These are phyloP conservation scores for Mortierella sp. DNA, from an alignment of 371 early-diverging fungal species.

Conservation along the genomic window DNA sequence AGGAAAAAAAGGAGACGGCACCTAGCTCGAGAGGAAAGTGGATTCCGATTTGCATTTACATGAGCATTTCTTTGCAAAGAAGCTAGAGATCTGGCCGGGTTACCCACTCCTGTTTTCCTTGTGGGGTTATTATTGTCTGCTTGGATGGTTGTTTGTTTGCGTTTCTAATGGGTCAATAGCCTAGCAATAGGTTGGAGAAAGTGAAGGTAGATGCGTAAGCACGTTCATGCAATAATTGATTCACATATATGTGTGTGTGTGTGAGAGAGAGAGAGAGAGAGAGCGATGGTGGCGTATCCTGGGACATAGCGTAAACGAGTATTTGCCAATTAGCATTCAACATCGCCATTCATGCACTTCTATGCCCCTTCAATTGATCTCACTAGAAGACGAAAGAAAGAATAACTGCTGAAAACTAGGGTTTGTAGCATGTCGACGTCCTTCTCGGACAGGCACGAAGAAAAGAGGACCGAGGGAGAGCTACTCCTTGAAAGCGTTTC, in stretches of 20 bases:
- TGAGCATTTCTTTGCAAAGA: background rate
- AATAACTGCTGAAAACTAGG: background rate
- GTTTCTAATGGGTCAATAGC: background rate
- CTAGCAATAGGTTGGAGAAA: background rate
- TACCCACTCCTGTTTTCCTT: background rate
- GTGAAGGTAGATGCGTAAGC: background rate
- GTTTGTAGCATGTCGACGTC: background rate
- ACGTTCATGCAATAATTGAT: background rate
- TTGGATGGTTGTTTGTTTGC: background rate
- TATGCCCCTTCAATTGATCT: too few relatives aligned
- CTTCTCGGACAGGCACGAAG: background rate
- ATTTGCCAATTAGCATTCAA: too few relatives aligned
- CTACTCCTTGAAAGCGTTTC: background rate
- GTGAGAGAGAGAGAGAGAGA: background rate
- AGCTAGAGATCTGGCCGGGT: background rate
- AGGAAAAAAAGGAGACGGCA: conserved; percentile 1
- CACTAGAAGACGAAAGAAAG: background rate
- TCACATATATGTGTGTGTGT: background rate
- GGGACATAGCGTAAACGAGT: too few relatives aligned
- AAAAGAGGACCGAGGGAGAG: background rate
- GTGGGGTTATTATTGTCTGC: background rate
- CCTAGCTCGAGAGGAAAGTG: background rate
- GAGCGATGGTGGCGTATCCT: background rate
- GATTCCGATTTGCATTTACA: background rate
- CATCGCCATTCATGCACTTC: background rate